These are phyloP conservation scores for Areca catechu DNA, from an alignment of 176 grass and related monocot genomes.

Conservation along the genomic window DNA sequence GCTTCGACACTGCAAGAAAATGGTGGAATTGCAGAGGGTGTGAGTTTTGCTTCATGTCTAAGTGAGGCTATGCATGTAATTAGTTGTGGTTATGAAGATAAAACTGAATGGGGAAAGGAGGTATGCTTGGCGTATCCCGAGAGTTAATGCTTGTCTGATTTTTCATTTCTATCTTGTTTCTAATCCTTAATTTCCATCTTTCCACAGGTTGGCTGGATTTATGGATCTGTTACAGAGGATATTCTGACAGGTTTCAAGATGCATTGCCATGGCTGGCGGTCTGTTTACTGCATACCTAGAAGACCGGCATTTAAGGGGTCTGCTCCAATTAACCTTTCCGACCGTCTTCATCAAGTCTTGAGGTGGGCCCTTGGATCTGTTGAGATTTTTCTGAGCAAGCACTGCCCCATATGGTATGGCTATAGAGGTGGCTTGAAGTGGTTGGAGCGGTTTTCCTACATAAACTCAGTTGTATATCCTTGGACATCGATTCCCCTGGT, in stretches of 20 bases:
- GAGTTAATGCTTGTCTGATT: not conserved
- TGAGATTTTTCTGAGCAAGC: conserved; percentile 52
- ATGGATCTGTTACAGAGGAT: conserved; percentile 42
- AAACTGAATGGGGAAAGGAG: conserved; percentile 56
- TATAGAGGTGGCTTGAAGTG: conserved; percentile 41
- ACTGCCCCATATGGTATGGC: conserved; percentile 52
- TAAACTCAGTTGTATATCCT: conserved; percentile 45
- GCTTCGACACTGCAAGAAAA: conserved; percentile 34
- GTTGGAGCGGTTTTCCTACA: conserved; percentile 38
- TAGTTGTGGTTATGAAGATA: conserved; percentile 44
- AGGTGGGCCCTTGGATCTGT: conserved; percentile 48
- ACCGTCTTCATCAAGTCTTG: conserved; percentile 44
- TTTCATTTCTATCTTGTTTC: not conserved
- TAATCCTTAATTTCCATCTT: not conserved
- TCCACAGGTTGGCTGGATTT: conserved; percentile 45
- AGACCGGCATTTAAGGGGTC: conserved; percentile 46
- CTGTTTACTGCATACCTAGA: conserved; percentile 44
- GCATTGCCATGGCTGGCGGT: conserved; percentile 52
- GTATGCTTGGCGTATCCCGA: conserved; percentile 7
- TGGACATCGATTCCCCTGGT: conserved; percentile 45
- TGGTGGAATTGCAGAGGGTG: conserved; percentile 14
- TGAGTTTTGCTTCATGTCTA: conserved; percentile 22
- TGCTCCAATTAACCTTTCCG: conserved; percentile 43
- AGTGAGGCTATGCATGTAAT: conserved; percentile 30
- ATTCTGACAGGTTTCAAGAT: conserved; percentile 50